Percentiles rank a stretch among this genome's conserved stretches.
These are phyloP conservation scores for Aspergillus campestris DNA, from an alignment of 495 filamentous ascomycete genomes.

Conservation along the genomic window DNA sequence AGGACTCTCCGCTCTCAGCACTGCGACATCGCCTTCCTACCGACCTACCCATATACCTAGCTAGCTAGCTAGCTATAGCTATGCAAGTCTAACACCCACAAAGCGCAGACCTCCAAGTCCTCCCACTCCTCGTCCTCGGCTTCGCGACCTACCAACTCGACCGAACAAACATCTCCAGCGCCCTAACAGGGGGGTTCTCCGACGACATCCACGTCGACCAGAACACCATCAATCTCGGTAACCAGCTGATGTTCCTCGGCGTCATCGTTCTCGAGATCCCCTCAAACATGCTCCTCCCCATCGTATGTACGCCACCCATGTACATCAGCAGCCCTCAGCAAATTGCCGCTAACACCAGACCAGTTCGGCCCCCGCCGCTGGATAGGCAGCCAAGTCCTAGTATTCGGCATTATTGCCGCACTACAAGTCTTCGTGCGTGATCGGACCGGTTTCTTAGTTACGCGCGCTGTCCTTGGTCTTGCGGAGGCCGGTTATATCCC, in stretches of 20 bases:
- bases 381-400: conserved; percentile 43
- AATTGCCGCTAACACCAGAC: conserved; percentile 8
- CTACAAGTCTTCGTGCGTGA: conserved; percentile 45
- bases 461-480: conserved; percentile 40
- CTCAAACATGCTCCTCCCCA: conserved; percentile 36
- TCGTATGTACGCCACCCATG: conserved; percentile 2
- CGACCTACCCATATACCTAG: too few species aligned
- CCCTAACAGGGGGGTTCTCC: conserved; percentile 36
- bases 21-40: too few species aligned
- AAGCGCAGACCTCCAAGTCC: conserved; percentile 26
- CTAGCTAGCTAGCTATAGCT: too few species aligned
- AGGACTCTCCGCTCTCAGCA: too few species aligned
- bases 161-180: conserved; percentile 37
- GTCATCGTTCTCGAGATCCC: conserved; percentile 48
- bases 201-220: conserved; percentile 37
- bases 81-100: too few species aligned
- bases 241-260: conserved; percentile 44
- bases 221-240: conserved; percentile 47
- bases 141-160: conserved; percentile 45
- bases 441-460: conserved; percentile 32
- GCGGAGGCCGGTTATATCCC: conserved; percentile 52
- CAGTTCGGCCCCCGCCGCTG: conserved; percentile 41
- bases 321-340: not conserved
- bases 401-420: conserved; percentile 43
- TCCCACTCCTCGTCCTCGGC: conserved; percentile 39